Base-by-base conservation (phyloP, 2,329 filamentous ascomycete species). In the Phyllosticta ampelicida region DNA sequence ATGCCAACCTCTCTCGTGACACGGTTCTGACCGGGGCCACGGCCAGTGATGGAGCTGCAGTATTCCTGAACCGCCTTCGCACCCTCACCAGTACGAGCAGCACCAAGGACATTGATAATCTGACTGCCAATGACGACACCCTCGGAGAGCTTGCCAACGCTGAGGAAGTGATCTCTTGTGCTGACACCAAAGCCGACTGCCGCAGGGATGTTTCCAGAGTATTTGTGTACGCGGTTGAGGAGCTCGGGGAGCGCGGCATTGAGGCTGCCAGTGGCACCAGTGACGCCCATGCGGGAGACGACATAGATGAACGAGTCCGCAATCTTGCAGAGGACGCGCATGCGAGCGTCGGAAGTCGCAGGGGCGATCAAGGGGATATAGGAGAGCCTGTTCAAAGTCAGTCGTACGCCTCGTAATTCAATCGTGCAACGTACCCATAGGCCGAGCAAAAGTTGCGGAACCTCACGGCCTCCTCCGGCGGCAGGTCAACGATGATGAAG, bases 231-330 rank as follows among this genome's bases (percentile, higher is more conserved):
- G 48, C 89, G 85, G 59, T 83, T 81, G 60, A 99, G 78, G 44
- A 99, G 81, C 55, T 87, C 85, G 13, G 91, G 90, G 30, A 99
- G 82, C 60, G 87, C 86, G 51, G 85, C 80, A 72, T 89, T 96
- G 67, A 99, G 76, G 23, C 84, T 85, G 30, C 91, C 91, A 0
- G 85, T 86, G 13, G 90, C 94, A 66, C 94, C 94, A 9, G 94
- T 99, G 59, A 97, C 92, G 66, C 94, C 94, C 87, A 96, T 95
- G 66, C 92, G 83, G 23, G 92, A 97, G 58, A 99, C 94, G 61
- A 99, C 91, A 72, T 99, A 99, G 75, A 99, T 95, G 78, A 97
- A 99, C 3, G 91, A 96, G 75, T 97, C 92, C 68, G 94, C 94
- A 62, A 99, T 92, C 72, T 89, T 85, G 82, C 94, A 99, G 11